Base-by-base conservation (phyloP, 2,329 filamentous ascomycete species). In the Penicillium digitatum region DNA sequence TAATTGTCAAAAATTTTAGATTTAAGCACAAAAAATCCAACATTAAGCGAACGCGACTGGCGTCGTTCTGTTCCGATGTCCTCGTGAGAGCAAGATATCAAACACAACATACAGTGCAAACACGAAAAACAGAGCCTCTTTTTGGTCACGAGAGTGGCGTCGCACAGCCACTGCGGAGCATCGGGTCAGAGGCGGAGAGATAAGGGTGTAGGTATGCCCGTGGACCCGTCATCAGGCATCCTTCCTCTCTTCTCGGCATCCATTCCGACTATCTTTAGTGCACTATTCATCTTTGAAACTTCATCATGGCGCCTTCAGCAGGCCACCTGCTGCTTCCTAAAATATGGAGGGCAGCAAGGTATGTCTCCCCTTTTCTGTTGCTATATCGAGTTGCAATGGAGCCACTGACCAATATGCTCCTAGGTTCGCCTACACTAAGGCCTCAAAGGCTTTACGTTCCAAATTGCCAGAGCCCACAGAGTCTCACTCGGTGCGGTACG, bases 301-400 rank as follows among this genome's bases (percentile, higher is more conserved):
- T 62, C 66, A 72, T 60, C 57, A 80, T 80, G 78, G 73, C 77
- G 68, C 74, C 76, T 62, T 72, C 74, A 51, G 76, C 69, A 68
- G 78, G 77, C 70, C 76, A 78, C 70, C 72, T 79, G 65, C 67
- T 79, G 70, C 74, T 79, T 58, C 75, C 77, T 47, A 79, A 79
- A 63, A 65, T 78, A 53, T 76, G 77, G 74, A 74, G 75, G 66
- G 72, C 74, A 66, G 73, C 76, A 59, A 78, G 72, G 76, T 78
- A 71, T 66, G 73, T 65, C 20, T 44, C 24, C 18, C 31, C 27
- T 48, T 39, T 59, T 54, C 52, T 24, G 24, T 31, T 24, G 20
- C 39, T 24, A 40, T 24, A 24, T 48, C 32, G 18, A 27, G 14
- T 27, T n/a, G 16, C n/a, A 20, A 44, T 47, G 54, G 47, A 56